A percentile compares a stretch with the other conserved stretches of the same genome.
phyloP scores from a whole-genome alignment of 805 yeast genomes.

The Metschnikowia noctiluminum region DNA sequence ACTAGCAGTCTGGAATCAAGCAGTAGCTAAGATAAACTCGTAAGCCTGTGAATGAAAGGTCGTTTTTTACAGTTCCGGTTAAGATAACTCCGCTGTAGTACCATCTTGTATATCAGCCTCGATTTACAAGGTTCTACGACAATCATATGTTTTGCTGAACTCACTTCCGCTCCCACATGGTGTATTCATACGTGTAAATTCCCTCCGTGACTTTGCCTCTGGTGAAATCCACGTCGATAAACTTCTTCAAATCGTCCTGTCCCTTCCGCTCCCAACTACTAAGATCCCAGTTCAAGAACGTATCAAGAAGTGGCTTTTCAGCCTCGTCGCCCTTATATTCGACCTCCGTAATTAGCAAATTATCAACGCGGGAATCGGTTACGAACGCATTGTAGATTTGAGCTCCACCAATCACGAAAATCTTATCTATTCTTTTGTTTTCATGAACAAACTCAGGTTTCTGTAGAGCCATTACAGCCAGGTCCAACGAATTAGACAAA shows the following conservation, averaged over 20 bases:
- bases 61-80: too few species aligned
- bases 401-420: slow-evolving; percentile 91
- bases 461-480: slow-evolving; percentile 33
- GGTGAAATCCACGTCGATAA: slow-evolving; percentile 32
- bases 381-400: slow-evolving; percentile 69
- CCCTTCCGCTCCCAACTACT: slow-evolving; percentile 36
- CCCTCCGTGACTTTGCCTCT: slow-evolving; percentile 35
- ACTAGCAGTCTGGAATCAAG: too few species aligned
- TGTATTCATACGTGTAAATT: slow-evolving; percentile 52
- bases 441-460: slow-evolving; percentile 8
- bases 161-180: slow-evolving; percentile 49
- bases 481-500: slow-evolving; percentile 28
- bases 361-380: slow-evolving; percentile 41
- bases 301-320: slow-evolving; percentile 57
- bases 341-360: slow-evolving; percentile 70
- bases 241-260: slow-evolving; percentile 32
- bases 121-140: background rate
- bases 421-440: slow-evolving; percentile 41
- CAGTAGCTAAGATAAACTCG: too few species aligned
- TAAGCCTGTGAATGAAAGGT: too few species aligned
- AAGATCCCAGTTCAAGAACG: slow-evolving; percentile 49
- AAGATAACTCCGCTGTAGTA: too few species aligned
- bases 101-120: too few species aligned
- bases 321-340: slow-evolving; percentile 22
- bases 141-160: background rate